Base-by-base conservation (phyloP, 768 basidiomycete genomes). In the Mycena filopes region DNA sequence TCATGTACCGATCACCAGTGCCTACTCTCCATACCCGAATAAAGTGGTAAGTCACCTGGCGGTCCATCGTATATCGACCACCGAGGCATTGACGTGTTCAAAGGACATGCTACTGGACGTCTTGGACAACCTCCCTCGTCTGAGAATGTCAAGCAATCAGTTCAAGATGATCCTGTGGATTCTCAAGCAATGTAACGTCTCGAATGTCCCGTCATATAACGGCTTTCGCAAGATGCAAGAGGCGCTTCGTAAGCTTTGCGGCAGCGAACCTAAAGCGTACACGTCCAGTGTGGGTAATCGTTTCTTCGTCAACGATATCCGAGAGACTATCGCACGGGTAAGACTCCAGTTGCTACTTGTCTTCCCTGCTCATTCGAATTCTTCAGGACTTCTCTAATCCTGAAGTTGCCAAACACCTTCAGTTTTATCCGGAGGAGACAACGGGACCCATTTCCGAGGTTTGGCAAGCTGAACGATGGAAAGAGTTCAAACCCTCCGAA, bases 301-400 rank as follows among this genome's bases (percentile, higher is more conserved):
- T 0, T 74, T 71, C 50, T 73, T 55, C 60, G 53, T 70, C 8
- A 74, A 73, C 26, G 69, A 73, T 58, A 49, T 73, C 15, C 50
- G 60, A 9, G 61, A 71, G 1, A 41, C 58, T 8, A 60, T 72
- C 9, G 62, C 64, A 2, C 26, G 36, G 21, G 65, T 68, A 50
- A 23, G 33, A n/a, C n/a, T n/a, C n/a, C 6, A 18, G 13, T 23
- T 16, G 41, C 12, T 38, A 6, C 25, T 10, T 18, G 18, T 41
- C n/a, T 45, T 47, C 20, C 23, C 18, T 16, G 15, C 36, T 16
- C 26, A 40, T 21, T 26, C 26, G 16, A 20, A 5, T 28, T 25
- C 21, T 26, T 16, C 28, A 70, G 63, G 65, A 72, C 29, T 70
- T 66, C 23, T 21, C 60, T 5, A 70, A 70, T 29, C 68, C 68